Evolutionary conservation across 306 rosid genomes (phyloP).

Genomic region (Castanea sativa): DNA sequence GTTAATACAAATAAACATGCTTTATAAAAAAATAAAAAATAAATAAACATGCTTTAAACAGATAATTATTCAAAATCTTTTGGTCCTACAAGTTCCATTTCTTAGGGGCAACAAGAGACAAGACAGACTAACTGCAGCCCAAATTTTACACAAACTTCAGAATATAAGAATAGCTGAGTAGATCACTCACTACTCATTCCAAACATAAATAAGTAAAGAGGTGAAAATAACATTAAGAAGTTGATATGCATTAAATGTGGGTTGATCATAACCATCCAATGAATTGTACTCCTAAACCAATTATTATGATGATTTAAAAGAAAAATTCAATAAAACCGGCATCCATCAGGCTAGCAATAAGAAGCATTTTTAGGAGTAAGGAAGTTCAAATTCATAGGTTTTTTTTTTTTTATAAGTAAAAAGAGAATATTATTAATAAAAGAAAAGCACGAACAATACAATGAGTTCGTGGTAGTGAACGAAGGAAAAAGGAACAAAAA

Average conservation of each 20-base stretch:
- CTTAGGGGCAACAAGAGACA: constrained; percentile 1
- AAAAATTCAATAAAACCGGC: background rate
- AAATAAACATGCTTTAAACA: constrained; percentile 14
- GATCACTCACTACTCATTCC: background rate
- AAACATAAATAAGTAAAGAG: background rate
- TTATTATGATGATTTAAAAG: background rate
- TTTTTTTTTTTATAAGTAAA: too few relatives aligned
- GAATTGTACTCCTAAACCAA: background rate
- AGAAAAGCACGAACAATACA: too few relatives aligned
- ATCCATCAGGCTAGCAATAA: background rate
- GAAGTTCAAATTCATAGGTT: background rate
- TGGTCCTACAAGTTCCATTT: constrained; percentile 6
- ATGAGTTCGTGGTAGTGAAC: too few relatives aligned
- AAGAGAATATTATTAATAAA: too few relatives aligned
- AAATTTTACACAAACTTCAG: constrained; percentile 16
- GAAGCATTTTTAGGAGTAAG: background rate
- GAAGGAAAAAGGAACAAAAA: too few relatives aligned
- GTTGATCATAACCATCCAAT: background rate
- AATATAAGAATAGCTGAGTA: background rate
- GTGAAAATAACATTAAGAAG: background rate
- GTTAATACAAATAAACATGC: constrained; percentile 25
- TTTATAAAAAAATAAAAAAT: too few relatives aligned
- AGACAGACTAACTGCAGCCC: constrained; percentile 3
- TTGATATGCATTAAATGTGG: background rate
- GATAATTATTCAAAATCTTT: background rate